Conservation (phyloP, 768 basidiomycete genomes). For the Boletus pseudo-olivaceus region DNA sequence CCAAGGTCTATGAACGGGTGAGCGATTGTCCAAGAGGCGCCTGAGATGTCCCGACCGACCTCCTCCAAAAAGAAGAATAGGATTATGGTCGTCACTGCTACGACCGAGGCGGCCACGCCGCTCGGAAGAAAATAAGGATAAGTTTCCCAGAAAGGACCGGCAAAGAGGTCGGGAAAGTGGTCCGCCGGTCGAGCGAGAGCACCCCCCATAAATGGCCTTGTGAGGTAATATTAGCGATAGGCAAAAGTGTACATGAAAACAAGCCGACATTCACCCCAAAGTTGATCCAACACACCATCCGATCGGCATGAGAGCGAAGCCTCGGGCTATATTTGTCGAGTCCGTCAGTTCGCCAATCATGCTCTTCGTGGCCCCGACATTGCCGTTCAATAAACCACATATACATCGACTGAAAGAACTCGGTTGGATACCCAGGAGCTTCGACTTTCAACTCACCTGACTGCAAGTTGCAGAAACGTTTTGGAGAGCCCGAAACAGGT, state of each 20-base stretch:
- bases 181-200: conserved; percentile 51
- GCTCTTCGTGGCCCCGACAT: conserved; percentile 46
- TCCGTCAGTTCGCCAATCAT: conserved; percentile 66
- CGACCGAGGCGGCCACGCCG: conserved; percentile 52
- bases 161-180: conserved; percentile 46
- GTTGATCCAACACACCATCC: conserved; percentile 33
- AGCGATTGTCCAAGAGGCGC: neutral
- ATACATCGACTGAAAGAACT: conserved; percentile 24
- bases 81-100: conserved; percentile 42
- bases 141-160: conserved; percentile 43
- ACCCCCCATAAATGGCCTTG: conserved; percentile 47
- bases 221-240: neutral
- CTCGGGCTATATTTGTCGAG: conserved; percentile 28
- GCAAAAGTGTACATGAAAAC: neutral
- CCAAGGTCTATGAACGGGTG: conserved; percentile 10
- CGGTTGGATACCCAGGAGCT: neutral
- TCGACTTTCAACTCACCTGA: conserved; percentile 28
- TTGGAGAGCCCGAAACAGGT: conserved; percentile 66
- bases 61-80: conserved; percentile 52
- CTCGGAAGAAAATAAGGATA: conserved; percentile 67
- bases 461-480: conserved; percentile 59
- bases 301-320: conserved; percentile 28
- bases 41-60: conserved; percentile 23
- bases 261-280: conserved; percentile 30
- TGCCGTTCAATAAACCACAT: conserved; percentile 33